Conservation (phyloP, 495 filamentous ascomycete species). For the Trichoderma asperelloides region DNA sequence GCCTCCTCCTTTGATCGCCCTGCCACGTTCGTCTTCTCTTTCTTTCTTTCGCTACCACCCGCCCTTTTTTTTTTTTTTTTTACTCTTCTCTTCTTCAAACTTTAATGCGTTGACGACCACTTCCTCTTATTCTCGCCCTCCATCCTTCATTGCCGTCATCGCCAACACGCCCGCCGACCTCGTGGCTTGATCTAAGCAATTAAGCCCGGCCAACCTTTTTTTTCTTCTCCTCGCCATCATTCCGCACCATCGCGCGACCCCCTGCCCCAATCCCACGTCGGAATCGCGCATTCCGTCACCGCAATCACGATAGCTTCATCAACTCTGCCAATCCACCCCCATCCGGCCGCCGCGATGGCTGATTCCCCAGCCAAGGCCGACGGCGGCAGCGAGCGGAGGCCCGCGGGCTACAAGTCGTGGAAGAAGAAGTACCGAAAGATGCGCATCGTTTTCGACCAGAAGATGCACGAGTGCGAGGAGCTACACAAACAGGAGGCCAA, state of each 20-base stretch:
- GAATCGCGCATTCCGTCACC: constrained; percentile 4
- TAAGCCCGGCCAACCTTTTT: background rate
- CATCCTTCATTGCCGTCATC: background rate
- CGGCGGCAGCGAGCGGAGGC: background rate
- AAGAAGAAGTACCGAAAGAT: constrained; percentile 97
- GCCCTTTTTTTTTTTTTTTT: background rate
- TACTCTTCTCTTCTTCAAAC: background rate
- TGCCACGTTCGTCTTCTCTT: background rate
- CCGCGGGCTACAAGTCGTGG: constrained; percentile 28
- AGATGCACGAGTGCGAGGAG: constrained; percentile 68
- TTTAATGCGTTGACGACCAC: background rate
- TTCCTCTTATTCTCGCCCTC: background rate
- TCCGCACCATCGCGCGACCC: background rate
- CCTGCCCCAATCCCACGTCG: background rate
- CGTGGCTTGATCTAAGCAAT: background rate
- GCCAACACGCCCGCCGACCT: background rate
- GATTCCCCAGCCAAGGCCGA: constrained; percentile 6
- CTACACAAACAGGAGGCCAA: constrained; percentile 71
- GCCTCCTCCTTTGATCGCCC: background rate
- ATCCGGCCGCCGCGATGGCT: constrained; percentile 8
- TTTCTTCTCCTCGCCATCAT: background rate
- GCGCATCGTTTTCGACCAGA: constrained; percentile 72
- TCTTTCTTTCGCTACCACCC: background rate
- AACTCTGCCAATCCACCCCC: constrained; percentile 5
- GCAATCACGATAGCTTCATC: background rate